Conservation (phyloP, 2,329 filamentous ascomycete genomes). For the Diaporthe ampelina region DNA sequence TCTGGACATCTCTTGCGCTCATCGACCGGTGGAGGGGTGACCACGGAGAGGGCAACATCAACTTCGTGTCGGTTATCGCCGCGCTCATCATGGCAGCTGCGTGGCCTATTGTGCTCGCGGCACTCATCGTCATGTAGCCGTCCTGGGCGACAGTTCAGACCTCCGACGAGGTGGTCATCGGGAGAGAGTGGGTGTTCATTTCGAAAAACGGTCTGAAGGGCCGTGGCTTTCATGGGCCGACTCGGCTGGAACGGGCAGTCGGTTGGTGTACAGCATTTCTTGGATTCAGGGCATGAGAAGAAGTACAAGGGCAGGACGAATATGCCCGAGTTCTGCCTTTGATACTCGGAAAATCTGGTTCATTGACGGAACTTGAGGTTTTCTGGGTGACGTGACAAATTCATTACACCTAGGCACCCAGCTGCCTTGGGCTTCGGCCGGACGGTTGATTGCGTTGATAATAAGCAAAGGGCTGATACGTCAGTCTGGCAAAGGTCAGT, state of each 20-base stretch:
- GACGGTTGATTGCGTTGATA: neutral
- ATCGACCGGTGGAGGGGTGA: constrained; percentile 48
- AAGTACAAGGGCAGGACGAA: neutral
- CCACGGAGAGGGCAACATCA: constrained; percentile 43
- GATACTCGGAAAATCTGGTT: too few species aligned
- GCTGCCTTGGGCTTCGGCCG: neutral
- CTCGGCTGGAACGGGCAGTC: neutral
- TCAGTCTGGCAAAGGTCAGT: neutral
- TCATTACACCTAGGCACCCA: neutral
- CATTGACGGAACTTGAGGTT: neutral
- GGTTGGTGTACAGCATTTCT: neutral
- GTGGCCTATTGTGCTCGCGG: constrained; percentile 45
- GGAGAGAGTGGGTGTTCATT: neutral
- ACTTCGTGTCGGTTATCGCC: constrained; percentile 42
- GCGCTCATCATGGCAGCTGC: constrained; percentile 43
- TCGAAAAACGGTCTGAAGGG: neutral
- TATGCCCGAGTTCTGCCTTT: neutral
- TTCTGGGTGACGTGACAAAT: neutral
- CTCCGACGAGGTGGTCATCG: neutral
- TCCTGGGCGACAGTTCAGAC: neutral
- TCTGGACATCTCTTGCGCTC: constrained; percentile 45
- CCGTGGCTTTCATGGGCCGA: neutral
- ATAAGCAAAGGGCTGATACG: neutral
- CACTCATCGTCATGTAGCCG: constrained; percentile 23
- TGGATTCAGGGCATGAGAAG: neutral